Percentiles rank a stretch among this genome's conserved stretches.
These are phyloP conservation scores for Gastrolobium villosum DNA, from an alignment of 306 rosid genomes.

Conservation along the genomic window DNA sequence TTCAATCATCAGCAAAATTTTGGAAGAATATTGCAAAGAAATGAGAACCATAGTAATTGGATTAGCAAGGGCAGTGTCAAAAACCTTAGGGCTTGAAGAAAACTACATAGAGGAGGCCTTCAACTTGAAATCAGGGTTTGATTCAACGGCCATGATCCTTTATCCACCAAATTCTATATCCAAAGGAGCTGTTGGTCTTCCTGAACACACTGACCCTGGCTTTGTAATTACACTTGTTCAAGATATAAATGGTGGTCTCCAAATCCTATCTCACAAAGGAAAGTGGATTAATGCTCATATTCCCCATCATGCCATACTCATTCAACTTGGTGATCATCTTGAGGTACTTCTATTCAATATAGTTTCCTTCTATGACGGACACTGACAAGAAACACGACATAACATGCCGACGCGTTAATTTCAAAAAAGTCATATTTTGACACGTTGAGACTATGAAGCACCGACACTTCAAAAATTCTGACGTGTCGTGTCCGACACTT, in stretches of 20 bases:
- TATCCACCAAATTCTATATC: slow-evolving; percentile 49
- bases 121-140: slow-evolving; percentile 49
- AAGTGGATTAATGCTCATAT: slow-evolving; percentile 49
- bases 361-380: too few species aligned
- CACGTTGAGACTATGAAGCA: too few species aligned
- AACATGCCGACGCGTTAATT: too few species aligned
- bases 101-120: slow-evolving; percentile 55
- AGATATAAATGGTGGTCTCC: slow-evolving; percentile 56
- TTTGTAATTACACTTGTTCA: slow-evolving; percentile 51
- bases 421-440: too few species aligned
- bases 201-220: slow-evolving; percentile 58
- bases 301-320: slow-evolving; percentile 54
- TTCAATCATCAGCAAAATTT: slow-evolving; percentile 32
- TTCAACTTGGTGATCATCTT: slow-evolving; percentile 58
- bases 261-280: slow-evolving; percentile 49
- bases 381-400: too few species aligned
- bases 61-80: slow-evolving; percentile 51
- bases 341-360: slow-evolving; percentile 40
- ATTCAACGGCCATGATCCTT: slow-evolving; percentile 52
- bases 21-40: slow-evolving; percentile 47
- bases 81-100: slow-evolving; percentile 52
- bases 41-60: slow-evolving; percentile 38
- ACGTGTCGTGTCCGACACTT: too few species aligned
- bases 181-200: slow-evolving; percentile 46
- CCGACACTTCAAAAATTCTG: too few species aligned